phyloP scores from a whole-genome alignment of 176 grass and related monocot genomes.

The Aegilops tauschii region DNA sequence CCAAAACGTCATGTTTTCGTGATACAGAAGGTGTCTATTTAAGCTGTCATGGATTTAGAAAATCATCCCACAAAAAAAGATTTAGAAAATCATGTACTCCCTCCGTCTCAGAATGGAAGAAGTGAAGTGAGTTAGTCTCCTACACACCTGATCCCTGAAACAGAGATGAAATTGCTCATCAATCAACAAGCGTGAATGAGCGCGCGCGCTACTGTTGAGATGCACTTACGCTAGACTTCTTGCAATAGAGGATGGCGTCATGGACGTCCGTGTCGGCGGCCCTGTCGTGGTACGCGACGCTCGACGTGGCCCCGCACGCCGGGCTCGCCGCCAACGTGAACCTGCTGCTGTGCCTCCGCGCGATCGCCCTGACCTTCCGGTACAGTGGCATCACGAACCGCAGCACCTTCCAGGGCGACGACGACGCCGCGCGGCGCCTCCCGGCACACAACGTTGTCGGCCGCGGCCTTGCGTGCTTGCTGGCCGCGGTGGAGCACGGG shows the following conservation, averaged over 20 bases:
- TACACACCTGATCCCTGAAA: conserved; percentile 44
- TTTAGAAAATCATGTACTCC: too few relatives aligned
- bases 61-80: background rate
- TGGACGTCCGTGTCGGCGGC: conserved; percentile 62
- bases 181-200: background rate
- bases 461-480: background rate
- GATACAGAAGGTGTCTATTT: too few relatives aligned
- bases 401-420: conserved; percentile 61
- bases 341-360: background rate
- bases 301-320: conserved; percentile 15
- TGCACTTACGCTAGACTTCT: conserved; percentile 68
- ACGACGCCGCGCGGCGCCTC: background rate
- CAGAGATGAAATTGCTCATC: background rate
- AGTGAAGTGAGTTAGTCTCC: too few relatives aligned
- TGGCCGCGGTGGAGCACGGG: conserved; percentile 1
- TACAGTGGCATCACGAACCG: conserved; percentile 64
- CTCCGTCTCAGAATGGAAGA: too few relatives aligned
- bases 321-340: conserved; percentile 12
- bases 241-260: conserved; percentile 93
- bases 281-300: conserved; percentile 53
- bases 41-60: background rate
- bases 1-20: too few relatives aligned
- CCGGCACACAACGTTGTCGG: background rate
- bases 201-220: background rate
- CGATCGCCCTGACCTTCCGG: conserved; percentile 52